Conservation (phyloP, 2,329 filamentous ascomycete species). For the Ceratocystis diversiconidia region DNA sequence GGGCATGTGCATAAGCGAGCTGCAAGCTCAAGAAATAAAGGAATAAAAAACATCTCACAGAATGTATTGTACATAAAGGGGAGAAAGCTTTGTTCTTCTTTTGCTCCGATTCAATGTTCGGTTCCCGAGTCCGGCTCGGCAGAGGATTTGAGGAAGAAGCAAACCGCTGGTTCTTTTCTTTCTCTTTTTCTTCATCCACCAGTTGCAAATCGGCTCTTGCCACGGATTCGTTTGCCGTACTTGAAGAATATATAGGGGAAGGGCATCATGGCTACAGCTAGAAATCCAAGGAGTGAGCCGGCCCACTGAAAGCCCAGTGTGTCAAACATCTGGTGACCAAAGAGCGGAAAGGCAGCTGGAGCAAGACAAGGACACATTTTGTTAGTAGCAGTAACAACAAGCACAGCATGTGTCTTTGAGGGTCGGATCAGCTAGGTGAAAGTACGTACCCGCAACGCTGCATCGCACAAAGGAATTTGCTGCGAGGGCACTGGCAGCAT, state of each 20-base stretch:
- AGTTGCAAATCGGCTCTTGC: slow-evolving; percentile 39
- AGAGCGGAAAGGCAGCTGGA: slow-evolving; percentile 58
- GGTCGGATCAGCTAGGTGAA: background rate
- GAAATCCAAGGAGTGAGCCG: slow-evolving; percentile 44
- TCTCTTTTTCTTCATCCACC: background rate
- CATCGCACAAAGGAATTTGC: slow-evolving; percentile 72
- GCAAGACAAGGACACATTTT: background rate
- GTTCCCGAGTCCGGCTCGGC: background rate
- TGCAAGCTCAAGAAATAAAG: background rate
- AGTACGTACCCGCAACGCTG: slow-evolving; percentile 49
- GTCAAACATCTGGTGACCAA: slow-evolving; percentile 59
- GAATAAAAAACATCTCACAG: background rate
- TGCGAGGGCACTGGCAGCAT: slow-evolving; percentile 64
- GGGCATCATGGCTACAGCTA: slow-evolving; percentile 47
- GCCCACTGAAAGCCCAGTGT: slow-evolving; percentile 58
- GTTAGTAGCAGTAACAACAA: slow-evolving; percentile 12
- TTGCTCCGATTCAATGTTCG: background rate
- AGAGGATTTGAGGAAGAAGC: background rate
- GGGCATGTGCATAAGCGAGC: background rate
- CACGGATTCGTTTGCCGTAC: slow-evolving; percentile 43
- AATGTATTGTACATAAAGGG: background rate
- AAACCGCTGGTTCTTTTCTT: background rate
- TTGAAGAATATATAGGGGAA: slow-evolving; percentile 51
- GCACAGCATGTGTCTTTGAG: slow-evolving; percentile 9
- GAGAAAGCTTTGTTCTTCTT: background rate